Evolutionary conservation across 805 yeast genomes (phyloP), one percentile per base, ranked within the genome.

Genomic region (Starmera amethionina): DNA sequence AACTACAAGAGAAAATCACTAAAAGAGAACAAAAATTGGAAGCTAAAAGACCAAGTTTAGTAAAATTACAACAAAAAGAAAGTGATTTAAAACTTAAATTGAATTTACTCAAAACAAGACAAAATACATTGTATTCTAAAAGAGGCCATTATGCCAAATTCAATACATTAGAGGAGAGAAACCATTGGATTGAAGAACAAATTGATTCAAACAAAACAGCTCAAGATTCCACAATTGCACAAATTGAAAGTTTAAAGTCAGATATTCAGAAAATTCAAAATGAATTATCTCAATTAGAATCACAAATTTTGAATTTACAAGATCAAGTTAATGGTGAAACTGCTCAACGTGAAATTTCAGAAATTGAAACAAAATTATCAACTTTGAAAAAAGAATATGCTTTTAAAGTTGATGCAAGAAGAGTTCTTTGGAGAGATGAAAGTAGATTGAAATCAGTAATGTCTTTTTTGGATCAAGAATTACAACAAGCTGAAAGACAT

Each of bases 341-440:
- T 2, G 47, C 62, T 1, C 46, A 54, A 8, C 51, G 55, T 5
- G 63, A 63, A 40, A 40, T 67, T 14, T 50, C 63, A 13, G 55
- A 56, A n/a, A 6, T 63, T 2, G 59, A 62, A 25, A 34, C 42
- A 0, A 55, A 58, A 18, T 40, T 69, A 8, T 42, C 47, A 2
- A 38, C 40, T 0, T 48, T 72, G 16, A 78, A 70, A 48, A 43
- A 51, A 4, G 50, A 67, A 19, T 68, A 75, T 37, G 58, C 64
- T 16, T 59, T 54, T 3, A 65, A 76, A 25, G 68, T 73, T 11
- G 95, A 87, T 50, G 70, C 75, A 44, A 73, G 94, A 49, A 87
- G 83, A 53, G 62, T 60, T 8, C 60, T 81, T 10, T 86, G 95
- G 95, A 73, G 96, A 52, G 78, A 79, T 18, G 93, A 86, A 48